Evolutionary conservation across 2,329 filamentous ascomycete genomes (phyloP).

Genomic region (Ceratocystis albifundus): DNA sequence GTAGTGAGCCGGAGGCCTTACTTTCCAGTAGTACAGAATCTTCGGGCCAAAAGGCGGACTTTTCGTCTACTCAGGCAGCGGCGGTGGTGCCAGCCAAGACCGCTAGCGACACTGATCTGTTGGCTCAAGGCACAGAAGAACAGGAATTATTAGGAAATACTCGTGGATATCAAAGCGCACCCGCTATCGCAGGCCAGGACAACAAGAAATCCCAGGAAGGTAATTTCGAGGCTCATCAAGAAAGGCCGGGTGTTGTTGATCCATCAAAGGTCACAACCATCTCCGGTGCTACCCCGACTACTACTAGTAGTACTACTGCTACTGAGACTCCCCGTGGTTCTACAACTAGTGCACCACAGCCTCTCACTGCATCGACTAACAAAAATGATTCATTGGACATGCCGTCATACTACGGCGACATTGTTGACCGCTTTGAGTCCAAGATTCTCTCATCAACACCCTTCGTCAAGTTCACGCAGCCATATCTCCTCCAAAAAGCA

Average conservation of each 20-base stretch:
- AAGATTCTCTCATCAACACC: conserved; percentile 90
- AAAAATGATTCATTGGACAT: conserved; percentile 57
- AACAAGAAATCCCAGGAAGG: not conserved
- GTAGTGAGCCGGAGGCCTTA: not conserved
- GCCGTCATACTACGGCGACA: conserved; percentile 87
- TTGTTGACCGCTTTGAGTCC: conserved; percentile 85
- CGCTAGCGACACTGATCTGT: not conserved
- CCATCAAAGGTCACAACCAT: not conserved
- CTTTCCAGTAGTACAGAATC: not conserved
- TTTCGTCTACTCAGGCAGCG: not conserved
- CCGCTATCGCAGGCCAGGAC: not conserved
- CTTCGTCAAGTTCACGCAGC: conserved; percentile 89
- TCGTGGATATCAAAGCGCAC: not conserved
- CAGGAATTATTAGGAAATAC: not conserved
- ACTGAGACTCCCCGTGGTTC: not conserved
- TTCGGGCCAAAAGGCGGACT: not conserved
- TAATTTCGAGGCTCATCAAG: not conserved
- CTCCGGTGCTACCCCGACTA: not conserved
- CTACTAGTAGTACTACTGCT: not conserved
- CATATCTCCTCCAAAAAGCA: conserved; percentile 83
- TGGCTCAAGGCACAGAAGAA: not conserved
- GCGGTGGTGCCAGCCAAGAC: not conserved
- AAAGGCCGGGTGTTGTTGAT: not conserved
- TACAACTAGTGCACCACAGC: not conserved
- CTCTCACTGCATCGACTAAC: not conserved